Evolutionary conservation across 495 filamentous ascomycete species (phyloP), one percentile per base, ranked within the genome.

Genomic region (Xylaria flabelliformis): DNA sequence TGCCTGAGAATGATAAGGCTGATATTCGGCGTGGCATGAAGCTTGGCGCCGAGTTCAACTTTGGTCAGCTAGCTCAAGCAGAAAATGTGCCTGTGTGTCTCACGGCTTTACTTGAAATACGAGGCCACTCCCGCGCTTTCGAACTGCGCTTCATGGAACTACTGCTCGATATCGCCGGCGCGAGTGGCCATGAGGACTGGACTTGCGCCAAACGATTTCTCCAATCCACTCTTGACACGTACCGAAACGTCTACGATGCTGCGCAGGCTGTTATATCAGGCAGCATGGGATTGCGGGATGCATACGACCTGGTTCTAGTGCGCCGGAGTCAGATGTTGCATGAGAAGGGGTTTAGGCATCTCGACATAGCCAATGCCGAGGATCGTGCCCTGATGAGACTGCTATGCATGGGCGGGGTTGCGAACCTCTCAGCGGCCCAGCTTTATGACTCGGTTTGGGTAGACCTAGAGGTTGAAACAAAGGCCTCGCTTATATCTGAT

Each of bases 1-100:
- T 83, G 0, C 24, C 79, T 21, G 8, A 15, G 29, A 51, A 74
- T 19, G 56, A 82, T 39, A 77, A 48, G 48, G 71, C 72, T 29
- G 74, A 80, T 58, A 32, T 87, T 44, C 74, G 87, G 17, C 78
- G 74, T n/a, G 79, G 80, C 48, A 79, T 83, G 51, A 75, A 82
- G 67, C 76, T 87, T 9, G 86, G 85, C 39, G 84, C 84, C 0
- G 82, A 80, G 0, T 82, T 89, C 72, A 84, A 83, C 63, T 79
- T 83, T 67, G 81, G 78, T 6, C 82, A 84, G 53, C 67, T 84
- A 19, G 82, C 77, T 4, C 82, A 84, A 63, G 82, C 81, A 2
- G 82, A 83, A 68, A 83, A 81, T 63, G 73, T 68, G 3, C 82
- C 82, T 0, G 80, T 71, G 32, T 76, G 64, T 26, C 55, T 84